These are phyloP conservation scores for Rhizopogon salebrosus DNA, from an alignment of 768 basidiomycete genomes.

Conservation along the genomic window DNA sequence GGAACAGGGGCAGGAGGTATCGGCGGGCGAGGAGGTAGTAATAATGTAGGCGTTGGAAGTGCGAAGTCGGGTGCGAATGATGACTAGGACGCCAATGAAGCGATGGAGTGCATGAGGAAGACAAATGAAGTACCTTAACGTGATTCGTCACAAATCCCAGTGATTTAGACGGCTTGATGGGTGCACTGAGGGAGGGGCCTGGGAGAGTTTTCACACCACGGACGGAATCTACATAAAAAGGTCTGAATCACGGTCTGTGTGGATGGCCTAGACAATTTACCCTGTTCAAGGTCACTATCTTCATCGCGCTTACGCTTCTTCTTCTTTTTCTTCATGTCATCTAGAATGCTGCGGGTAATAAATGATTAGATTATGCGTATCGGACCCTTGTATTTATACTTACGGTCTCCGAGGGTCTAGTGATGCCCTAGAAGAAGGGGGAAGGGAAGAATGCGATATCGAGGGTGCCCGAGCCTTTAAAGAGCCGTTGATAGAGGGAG, in stretches of 20 bases:
- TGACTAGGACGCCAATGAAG: conserved; percentile 19
- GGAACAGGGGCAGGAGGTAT: conserved; percentile 59
- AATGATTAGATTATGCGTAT: conserved; percentile 9
- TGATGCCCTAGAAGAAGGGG: conserved; percentile 49
- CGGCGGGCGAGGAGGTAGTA: conserved; percentile 59
- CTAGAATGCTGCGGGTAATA: conserved; percentile 22
- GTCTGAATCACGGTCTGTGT: conserved; percentile 6
- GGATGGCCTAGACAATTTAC: conserved; percentile 8
- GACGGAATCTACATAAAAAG: conserved; percentile 37
- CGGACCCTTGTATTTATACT: conserved; percentile 21
- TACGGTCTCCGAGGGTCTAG: conserved; percentile 62
- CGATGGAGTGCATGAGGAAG: not conserved
- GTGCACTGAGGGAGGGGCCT: conserved; percentile 33
- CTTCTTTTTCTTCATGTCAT: conserved; percentile 72
- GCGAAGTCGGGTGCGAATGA: conserved; percentile 54
- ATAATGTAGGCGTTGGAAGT: conserved; percentile 42
- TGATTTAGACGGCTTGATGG: conserved; percentile 55
- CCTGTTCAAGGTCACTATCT: conserved; percentile 68
- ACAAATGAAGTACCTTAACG: conserved; percentile 40
- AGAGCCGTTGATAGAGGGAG: conserved; percentile 26
- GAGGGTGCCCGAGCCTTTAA: conserved; percentile 46
- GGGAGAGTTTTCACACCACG: conserved; percentile 59
- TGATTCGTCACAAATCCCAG: conserved; percentile 37
- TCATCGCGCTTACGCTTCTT: conserved; percentile 83
- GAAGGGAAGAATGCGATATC: conserved; percentile 37